Conservation (phyloP, 1,284 basidiomycete genomes). For the Fomitopsis palustris region DNA sequence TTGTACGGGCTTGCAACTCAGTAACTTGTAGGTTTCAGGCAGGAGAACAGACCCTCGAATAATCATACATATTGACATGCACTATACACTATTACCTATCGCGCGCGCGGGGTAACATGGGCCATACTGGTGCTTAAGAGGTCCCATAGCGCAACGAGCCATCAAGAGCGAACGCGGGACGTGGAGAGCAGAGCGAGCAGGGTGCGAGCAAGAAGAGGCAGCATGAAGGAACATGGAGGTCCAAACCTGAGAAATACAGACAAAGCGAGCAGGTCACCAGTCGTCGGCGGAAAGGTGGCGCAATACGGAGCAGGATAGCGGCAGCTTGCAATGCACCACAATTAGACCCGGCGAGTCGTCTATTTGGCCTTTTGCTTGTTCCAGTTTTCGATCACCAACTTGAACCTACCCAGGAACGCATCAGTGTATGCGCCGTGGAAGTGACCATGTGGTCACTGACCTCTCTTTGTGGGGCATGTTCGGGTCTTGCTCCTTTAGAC, state of each 20-base stretch:
- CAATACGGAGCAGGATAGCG: not conserved
- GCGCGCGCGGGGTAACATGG: not conserved
- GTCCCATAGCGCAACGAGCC: not conserved
- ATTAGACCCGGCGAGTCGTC: conserved; percentile 27
- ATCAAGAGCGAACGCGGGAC: not conserved
- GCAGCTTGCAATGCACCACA: not conserved
- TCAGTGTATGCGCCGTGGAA: conserved; percentile 1
- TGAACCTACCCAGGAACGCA: conserved; percentile 51
- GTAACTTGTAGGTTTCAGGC: too few relatives aligned
- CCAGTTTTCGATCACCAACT: conserved; percentile 72
- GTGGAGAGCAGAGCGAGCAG: not conserved
- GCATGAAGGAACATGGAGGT: not conserved
- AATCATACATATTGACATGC: not conserved
- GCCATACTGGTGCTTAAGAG: not conserved
- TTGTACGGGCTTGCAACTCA: too few relatives aligned
- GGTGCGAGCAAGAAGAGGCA: not conserved
- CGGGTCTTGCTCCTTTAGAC: conserved; percentile 68
- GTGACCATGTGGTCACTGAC: conserved; percentile 35
- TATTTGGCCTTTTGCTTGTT: conserved; percentile 69
- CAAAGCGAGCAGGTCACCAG: not conserved
- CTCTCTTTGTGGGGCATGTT: conserved; percentile 68
- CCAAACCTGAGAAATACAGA: not conserved
- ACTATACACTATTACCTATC: not conserved
- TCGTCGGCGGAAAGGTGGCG: not conserved
- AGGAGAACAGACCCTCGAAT: not conserved